phyloP scores from a whole-genome alignment of 768 basidiomycete genomes.

The Amanita rubescens region DNA sequence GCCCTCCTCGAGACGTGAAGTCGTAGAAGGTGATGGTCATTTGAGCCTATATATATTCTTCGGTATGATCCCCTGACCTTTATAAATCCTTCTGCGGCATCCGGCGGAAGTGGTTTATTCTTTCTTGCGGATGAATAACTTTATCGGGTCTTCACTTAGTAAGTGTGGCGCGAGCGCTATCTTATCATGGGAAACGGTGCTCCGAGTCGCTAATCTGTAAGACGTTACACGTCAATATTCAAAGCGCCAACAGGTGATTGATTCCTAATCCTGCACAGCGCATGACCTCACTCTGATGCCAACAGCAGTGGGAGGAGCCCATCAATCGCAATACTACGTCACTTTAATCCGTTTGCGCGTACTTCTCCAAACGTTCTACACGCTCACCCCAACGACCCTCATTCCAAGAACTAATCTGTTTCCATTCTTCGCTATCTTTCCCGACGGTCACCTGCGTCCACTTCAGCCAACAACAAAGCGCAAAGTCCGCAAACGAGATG shows the following conservation, averaged over 20 bases:
- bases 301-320: too few species aligned
- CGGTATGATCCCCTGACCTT: background rate
- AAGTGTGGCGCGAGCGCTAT: too few species aligned
- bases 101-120: too few species aligned
- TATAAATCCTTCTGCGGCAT: background rate
- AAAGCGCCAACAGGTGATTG: too few species aligned
- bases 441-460: constrained; percentile 2
- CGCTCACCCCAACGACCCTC: constrained; percentile 10
- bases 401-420: constrained; percentile 8
- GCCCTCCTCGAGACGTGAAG: constrained; percentile 26
- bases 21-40: constrained; percentile 33
- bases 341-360: background rate
- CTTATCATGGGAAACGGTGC: too few species aligned
- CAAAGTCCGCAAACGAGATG: constrained; percentile 10
- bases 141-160: too few species aligned
- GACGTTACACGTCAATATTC: too few species aligned
- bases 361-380: constrained; percentile 9
- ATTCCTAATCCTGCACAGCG: too few species aligned
- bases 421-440: constrained; percentile 10
- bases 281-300: too few species aligned
- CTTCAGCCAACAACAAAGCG: constrained; percentile 1
- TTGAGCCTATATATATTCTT: background rate
- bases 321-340: too few species aligned
- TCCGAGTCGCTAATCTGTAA: too few species aligned
- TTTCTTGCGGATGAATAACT: too few species aligned